Base-by-base conservation (phyloP, 2,329 filamentous ascomycete genomes). In the Zymoseptoria tritici region DNA sequence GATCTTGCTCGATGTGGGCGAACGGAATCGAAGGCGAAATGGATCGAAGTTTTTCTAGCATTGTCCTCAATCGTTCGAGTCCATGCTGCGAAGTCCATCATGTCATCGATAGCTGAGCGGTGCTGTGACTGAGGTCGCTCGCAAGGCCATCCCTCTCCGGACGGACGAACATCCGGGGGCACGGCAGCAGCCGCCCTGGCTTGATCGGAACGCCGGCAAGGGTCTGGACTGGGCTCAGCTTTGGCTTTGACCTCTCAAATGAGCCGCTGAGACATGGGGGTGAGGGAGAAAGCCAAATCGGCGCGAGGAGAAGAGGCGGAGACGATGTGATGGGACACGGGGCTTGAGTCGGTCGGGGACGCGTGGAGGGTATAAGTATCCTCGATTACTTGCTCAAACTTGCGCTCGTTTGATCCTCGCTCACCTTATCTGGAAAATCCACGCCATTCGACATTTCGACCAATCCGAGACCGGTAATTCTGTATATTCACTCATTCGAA, bases 321-420 rank as follows among this genome's bases (percentile, higher is more conserved):
- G 31, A 2, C 13, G 36, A 42, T 13, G 11, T 16, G 36, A 16
- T 16, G 36, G 36, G 13, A 4, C 36, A 46, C 36, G 36, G 36
- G 36, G 13, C 16, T 46, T 46, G 36, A 16, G 36, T 4, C 36
- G 36, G 36, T 22, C 21, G 13, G 16, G 36, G 13, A 3, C 11
- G 36, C 2, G 16, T 1, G 16, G 36, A 46, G 36, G 50, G 42
- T 59, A 59, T 55, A 59, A 59, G 57, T 55, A 59, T 26, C 20
- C 46, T 51, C 24, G 51, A 26, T 36, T 52, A 59, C 54, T 59
- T 59, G 57, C 57, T 59, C 57, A 59, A 56, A 56, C 49, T 19
- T 36, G 31, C 57, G 54, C 57, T 52, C 36, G 13, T n/a, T n/a
- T n/a, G 36, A 46, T 6, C 36, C 36, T 16, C 36, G 36, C 6